These are phyloP conservation scores for Cercospora nicotianae DNA, from an alignment of 2,329 filamentous ascomycete genomes.

Conservation along the genomic window DNA sequence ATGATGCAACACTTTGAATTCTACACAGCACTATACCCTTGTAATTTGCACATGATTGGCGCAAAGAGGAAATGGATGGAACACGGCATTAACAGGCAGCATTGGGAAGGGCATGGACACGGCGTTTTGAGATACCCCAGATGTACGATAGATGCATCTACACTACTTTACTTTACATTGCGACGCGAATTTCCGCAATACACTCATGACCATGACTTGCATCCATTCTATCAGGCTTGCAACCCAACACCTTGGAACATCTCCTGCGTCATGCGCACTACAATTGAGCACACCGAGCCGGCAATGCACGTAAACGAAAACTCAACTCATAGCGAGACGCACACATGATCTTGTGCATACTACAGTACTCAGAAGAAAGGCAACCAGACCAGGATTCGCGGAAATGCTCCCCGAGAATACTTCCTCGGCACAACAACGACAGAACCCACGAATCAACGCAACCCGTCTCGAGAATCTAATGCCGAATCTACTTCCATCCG, in stretches of 20 bases:
- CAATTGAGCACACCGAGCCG: too few species aligned
- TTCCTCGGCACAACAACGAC: background rate
- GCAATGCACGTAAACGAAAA: background rate
- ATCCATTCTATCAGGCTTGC: background rate
- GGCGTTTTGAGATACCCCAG: background rate
- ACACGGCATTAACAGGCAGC: background rate
- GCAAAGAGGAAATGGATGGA: background rate
- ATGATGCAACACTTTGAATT: background rate
- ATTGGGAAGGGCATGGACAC: background rate
- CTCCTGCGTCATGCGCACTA: background rate
- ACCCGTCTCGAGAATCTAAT: background rate
- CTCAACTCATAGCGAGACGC: background rate
- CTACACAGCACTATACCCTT: background rate
- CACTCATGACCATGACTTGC: background rate
- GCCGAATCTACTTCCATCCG: background rate
- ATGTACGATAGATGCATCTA: background rate
- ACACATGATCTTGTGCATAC: background rate
- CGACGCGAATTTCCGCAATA: background rate
- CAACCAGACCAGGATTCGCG: background rate
- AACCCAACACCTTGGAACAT: background rate
- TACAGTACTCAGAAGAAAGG: background rate
- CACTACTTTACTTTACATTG: background rate
- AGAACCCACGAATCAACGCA: background rate
- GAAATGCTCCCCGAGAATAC: background rate
- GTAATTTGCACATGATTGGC: background rate